Evolutionary conservation across 371 early-diverging fungal genomes (phyloP).

Genomic region (Neoconidiobolus thromboides): DNA sequence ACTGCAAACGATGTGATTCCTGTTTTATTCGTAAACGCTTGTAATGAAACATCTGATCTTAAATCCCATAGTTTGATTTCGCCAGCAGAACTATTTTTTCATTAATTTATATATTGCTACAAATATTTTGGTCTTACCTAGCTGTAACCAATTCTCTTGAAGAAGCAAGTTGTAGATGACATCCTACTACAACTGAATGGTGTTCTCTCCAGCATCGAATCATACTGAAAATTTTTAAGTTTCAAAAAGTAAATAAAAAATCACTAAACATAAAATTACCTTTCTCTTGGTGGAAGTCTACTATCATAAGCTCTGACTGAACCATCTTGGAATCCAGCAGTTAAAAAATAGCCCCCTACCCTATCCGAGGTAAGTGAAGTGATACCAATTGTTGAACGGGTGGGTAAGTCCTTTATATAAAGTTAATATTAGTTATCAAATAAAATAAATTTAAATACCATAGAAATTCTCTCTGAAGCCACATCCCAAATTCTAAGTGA

Average conservation of each 20-base stretch:
- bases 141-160: constrained; percentile 36
- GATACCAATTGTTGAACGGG: constrained; percentile 36
- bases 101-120: background rate
- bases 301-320: constrained; percentile 58
- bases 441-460: constrained; percentile 19
- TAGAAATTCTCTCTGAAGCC: constrained; percentile 46
- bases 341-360: constrained; percentile 36
- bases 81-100: constrained; percentile 26
- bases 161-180: constrained; percentile 39
- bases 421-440: background rate
- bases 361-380: constrained; percentile 55
- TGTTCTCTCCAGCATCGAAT: constrained; percentile 45
- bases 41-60: constrained; percentile 26
- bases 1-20: constrained; percentile 39
- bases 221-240: constrained; percentile 16
- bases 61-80: constrained; percentile 74
- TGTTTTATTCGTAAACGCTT: constrained; percentile 22
- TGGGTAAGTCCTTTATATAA: constrained; percentile 31
- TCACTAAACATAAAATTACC: constrained; percentile 13
- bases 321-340: constrained; percentile 71
- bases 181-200: constrained; percentile 33
- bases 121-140: constrained; percentile 9
- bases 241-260: background rate
- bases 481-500: constrained; percentile 71
- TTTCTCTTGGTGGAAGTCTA: constrained; percentile 27